A percentile compares a stretch with the other conserved stretches of the same genome.
These are phyloP conservation scores for Mucor mucedo DNA, from an alignment of 371 early-diverging fungal species.

Conservation along the genomic window DNA sequence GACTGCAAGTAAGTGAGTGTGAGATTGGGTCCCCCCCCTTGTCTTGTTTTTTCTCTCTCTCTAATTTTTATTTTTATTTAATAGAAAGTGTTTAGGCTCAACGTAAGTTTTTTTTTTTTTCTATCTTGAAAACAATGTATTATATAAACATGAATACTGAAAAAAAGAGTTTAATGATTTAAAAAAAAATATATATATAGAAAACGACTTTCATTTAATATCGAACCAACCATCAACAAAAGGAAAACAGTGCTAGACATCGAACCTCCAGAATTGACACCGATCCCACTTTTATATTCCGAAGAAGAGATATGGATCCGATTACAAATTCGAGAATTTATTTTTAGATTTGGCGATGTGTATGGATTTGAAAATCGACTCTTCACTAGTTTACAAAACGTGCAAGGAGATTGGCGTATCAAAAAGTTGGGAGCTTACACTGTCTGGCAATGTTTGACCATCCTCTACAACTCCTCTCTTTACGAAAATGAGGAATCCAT, in stretches of 20 bases:
- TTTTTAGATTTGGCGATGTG: constrained; percentile 49
- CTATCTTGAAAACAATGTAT: no score
- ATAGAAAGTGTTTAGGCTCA: neutral
- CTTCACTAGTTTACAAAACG: constrained; percentile 38
- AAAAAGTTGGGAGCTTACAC: constrained; percentile 34
- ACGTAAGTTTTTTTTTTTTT: neutral
- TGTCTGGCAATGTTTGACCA: constrained; percentile 22
- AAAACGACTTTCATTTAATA: neutral
- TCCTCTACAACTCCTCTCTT: constrained; percentile 6
- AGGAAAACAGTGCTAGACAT: neutral
- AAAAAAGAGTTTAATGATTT: no score
- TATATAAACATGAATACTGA: neutral
- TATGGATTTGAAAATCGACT: constrained; percentile 31
- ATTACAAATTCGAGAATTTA: constrained; percentile 52
- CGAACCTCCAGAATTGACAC: constrained; percentile 32
- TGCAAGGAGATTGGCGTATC: constrained; percentile 49
- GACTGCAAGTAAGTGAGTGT: constrained; percentile 25
- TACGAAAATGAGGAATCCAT: constrained; percentile 8
- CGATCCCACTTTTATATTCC: constrained; percentile 31
- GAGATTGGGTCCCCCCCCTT: neutral
- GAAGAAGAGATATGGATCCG: constrained; percentile 51
- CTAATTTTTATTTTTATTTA: neutral
- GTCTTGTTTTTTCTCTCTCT: neutral
- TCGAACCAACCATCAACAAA: neutral
- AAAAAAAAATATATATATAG: no score